These are phyloP conservation scores for Alternaria sp. DNA, from an alignment of 2,329 filamentous ascomycete species.

Conservation along the genomic window DNA sequence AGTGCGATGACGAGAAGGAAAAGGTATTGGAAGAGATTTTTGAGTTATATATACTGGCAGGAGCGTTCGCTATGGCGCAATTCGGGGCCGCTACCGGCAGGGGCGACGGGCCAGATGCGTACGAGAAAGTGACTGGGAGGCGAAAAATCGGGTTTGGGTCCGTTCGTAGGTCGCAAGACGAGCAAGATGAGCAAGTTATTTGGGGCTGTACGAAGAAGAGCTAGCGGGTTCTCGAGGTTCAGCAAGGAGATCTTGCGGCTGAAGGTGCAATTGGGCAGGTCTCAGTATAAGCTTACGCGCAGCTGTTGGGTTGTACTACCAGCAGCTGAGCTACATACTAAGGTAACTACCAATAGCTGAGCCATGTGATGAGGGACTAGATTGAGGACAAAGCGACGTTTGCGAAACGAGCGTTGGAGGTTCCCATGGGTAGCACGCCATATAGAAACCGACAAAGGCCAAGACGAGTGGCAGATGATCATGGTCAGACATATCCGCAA, in stretches of 20 bases:
- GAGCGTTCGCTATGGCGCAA: neutral
- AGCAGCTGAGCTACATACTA: neutral
- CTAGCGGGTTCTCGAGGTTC: neutral
- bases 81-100: neutral
- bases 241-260: slow-evolving; percentile 6
- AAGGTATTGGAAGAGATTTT: neutral
- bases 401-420: neutral
- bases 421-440: neutral
- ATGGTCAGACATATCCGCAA: neutral
- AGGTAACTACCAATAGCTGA: neutral
- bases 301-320: slow-evolving; percentile 7
- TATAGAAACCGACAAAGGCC: neutral
- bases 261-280: slow-evolving; percentile 10
- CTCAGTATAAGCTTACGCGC: slow-evolving; percentile 18
- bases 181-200: neutral
- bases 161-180: neutral
- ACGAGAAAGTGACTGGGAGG: neutral
- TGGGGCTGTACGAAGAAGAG: slow-evolving; percentile 4
- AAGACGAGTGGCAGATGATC: neutral
- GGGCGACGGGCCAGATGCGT: neutral
- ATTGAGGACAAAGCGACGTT: neutral
- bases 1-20: neutral
- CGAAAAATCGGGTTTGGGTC: neutral
- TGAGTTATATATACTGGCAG: neutral
- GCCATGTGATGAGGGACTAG: neutral